Conservation (phyloP, 225 moss, liverwort and hornwort species). For the Physcomitrellopsis africana region DNA sequence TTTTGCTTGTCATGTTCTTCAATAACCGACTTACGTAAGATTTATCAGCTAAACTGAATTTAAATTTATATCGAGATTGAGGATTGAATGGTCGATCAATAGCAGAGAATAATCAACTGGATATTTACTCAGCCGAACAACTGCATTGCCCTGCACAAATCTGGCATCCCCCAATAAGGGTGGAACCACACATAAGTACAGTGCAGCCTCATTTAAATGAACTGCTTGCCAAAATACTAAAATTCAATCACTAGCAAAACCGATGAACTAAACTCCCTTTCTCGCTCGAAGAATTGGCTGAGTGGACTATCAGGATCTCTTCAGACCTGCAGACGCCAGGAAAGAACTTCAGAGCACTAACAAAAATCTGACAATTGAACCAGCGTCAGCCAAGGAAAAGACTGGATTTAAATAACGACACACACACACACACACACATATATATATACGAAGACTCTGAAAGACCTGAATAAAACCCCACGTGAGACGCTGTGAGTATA, state of each 20-base stretch:
- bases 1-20: background rate
- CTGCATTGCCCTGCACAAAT: slow-evolving; percentile 24
- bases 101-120: slow-evolving; percentile 11
- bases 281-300: slow-evolving; percentile 4
- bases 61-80: no score
- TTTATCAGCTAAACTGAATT: background rate
- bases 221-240: slow-evolving; percentile 17
- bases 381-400: background rate
- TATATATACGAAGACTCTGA: background rate
- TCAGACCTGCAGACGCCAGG: slow-evolving; percentile 16
- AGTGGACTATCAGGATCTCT: slow-evolving; percentile 8
- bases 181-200: slow-evolving; percentile 21
- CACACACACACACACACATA: no score
- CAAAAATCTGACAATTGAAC: slow-evolving; percentile 10
- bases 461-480: background rate
- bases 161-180: slow-evolving; percentile 12
- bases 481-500: no score
- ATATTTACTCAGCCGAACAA: slow-evolving; percentile 12
- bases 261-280: slow-evolving; percentile 23
- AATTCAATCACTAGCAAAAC: slow-evolving; percentile 9
- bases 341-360: slow-evolving; percentile 7
- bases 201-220: slow-evolving; percentile 19
- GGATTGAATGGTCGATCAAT: background rate
- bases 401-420: no score
- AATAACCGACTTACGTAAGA: background rate